Conservation (phyloP, 306 rosid species). For the Cicer pinnatifidum region DNA sequence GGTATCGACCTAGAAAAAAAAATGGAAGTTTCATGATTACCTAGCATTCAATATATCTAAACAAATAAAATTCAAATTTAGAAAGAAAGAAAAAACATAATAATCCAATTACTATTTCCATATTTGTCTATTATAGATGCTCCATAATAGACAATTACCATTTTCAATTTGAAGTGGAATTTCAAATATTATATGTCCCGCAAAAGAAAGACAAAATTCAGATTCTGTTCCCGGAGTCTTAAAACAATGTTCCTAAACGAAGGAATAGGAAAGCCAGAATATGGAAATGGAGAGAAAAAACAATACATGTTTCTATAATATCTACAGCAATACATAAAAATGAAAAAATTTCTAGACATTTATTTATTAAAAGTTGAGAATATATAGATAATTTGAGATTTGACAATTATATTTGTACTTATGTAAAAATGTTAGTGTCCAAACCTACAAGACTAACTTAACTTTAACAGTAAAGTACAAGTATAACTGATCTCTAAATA, state of each 20-base stretch:
- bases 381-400: slow-evolving; percentile 28
- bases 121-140: no score
- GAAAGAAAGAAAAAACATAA: no score
- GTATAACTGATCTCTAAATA: slow-evolving; percentile 46
- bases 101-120: neutral
- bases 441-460: slow-evolving; percentile 38
- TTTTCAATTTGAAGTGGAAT: neutral
- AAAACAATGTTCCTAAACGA: neutral
- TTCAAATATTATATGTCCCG: neutral
- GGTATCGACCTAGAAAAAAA: no score
- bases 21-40: no score
- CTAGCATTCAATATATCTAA: no score
- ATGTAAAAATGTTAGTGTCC: slow-evolving; percentile 28
- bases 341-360: neutral
- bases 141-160: neutral
- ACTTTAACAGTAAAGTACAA: slow-evolving; percentile 25
- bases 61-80: no score
- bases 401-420: slow-evolving; percentile 46
- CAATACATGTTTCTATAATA: slow-evolving; percentile 16
- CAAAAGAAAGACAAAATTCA: neutral
- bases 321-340: slow-evolving; percentile 4
- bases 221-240: neutral
- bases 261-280: slow-evolving; percentile 9
- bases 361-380: slow-evolving; percentile 22
- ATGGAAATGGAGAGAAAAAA: slow-evolving; percentile 13